Conservation (phyloP, 768 basidiomycete species). For the Dendrothele bispora region DNA sequence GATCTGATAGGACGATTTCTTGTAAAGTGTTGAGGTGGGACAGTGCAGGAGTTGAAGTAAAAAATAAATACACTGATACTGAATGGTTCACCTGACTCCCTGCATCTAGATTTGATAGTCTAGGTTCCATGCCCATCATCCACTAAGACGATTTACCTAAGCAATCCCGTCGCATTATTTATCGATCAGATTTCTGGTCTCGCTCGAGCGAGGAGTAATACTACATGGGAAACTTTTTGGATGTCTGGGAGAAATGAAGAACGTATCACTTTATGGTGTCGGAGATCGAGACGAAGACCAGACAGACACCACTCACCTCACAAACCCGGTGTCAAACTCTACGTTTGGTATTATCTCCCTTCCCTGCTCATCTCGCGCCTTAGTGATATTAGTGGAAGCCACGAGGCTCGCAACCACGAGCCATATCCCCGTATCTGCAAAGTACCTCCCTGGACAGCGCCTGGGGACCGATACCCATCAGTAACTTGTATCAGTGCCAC, state of each 20-base stretch:
- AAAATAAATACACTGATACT: no score
- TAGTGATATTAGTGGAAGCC: conserved; percentile 44
- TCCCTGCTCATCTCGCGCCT: conserved; percentile 40
- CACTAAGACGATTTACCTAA: no score
- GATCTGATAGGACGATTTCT: no score
- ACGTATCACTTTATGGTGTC: background rate
- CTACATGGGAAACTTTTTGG: conserved; percentile 49
- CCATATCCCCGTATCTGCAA: conserved; percentile 51
- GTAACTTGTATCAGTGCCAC: background rate
- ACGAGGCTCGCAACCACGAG: conserved; percentile 43
- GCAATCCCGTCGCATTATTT: no score
- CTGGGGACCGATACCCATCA: conserved; percentile 29
- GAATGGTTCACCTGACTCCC: no score
- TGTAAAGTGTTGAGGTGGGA: no score
- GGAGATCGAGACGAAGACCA: no score
- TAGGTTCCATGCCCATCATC: no score
- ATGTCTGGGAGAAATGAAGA: conserved; percentile 36
- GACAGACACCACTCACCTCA: conserved; percentile 40
- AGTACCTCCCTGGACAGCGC: conserved; percentile 54
- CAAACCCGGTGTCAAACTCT: conserved; percentile 42
- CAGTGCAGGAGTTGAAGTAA: no score
- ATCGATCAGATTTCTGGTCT: no score
- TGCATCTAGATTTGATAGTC: no score
- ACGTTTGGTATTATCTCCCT: conserved; percentile 35
- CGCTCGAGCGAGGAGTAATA: conserved; percentile 51